These are phyloP conservation scores for Parastagonospora avenae DNA, from an alignment of 2,329 filamentous ascomycete genomes.

Conservation along the genomic window DNA sequence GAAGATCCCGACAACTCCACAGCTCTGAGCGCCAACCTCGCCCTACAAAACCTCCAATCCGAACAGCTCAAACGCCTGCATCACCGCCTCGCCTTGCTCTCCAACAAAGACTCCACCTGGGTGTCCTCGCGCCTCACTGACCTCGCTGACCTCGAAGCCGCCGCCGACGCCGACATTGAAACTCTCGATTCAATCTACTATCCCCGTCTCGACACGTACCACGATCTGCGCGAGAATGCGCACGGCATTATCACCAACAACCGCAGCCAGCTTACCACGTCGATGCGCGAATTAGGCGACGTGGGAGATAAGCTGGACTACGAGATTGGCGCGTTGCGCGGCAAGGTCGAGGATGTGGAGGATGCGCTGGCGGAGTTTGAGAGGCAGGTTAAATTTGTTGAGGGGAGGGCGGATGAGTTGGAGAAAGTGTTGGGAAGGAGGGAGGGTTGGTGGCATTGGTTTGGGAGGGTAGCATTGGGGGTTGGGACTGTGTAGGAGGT, in stretches of 20 bases:
- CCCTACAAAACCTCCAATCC: conserved; percentile 48
- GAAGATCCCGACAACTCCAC: conserved; percentile 43
- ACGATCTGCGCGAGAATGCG: conserved; percentile 68
- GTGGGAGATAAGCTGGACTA: conserved; percentile 88
- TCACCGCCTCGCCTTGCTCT: conserved; percentile 61
- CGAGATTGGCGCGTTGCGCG: conserved; percentile 79
- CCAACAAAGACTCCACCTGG: conserved; percentile 64
- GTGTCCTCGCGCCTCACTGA: conserved; percentile 62
- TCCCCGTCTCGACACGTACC: conserved; percentile 72
- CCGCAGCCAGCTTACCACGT: conserved; percentile 70
- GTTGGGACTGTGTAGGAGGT: conserved; percentile 13
- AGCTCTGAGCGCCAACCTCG: conserved; percentile 36
- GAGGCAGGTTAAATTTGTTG: conserved; percentile 60
- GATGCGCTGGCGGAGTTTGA: conserved; percentile 81
- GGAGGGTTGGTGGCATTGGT: conserved; percentile 46
- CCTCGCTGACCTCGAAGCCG: conserved; percentile 65
- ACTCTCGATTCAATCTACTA: conserved; percentile 73
- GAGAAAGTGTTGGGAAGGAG: conserved; percentile 60
- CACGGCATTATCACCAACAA: conserved; percentile 73
- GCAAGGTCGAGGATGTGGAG: conserved; percentile 85
- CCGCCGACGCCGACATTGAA: conserved; percentile 63
- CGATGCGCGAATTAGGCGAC: conserved; percentile 77
- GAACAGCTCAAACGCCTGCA: conserved; percentile 70
- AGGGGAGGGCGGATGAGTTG: conserved; percentile 54
- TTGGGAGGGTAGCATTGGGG: conserved; percentile 32